A percentile compares a stretch with the other conserved stretches of the same genome.
Evolutionary conservation across 202 grass and related monocot genomes (phyloP).

Genomic region (Digitaria exilis): DNA sequence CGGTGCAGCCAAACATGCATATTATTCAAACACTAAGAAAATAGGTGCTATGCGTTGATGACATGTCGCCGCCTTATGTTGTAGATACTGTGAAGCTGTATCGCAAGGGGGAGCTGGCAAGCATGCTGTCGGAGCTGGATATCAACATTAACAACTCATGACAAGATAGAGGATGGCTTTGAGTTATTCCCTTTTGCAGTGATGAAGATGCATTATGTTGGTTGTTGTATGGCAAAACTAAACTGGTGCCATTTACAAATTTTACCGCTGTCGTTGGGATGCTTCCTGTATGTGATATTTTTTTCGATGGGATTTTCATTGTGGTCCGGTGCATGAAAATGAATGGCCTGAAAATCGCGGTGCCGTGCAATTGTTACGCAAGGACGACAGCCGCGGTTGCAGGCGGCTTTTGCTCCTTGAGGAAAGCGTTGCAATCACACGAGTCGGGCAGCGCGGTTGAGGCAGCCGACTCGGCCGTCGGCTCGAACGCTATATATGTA

Average conservation of each 20-base stretch:
- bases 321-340: not conserved
- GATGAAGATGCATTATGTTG: slow-evolving; percentile 2
- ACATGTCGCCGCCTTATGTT: too few relatives aligned
- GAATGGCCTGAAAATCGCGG: slow-evolving; percentile 50
- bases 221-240: not conserved
- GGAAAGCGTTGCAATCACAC: slow-evolving; percentile 3
- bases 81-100: slow-evolving; percentile 90
- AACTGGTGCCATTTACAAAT: slow-evolving; percentile 12
- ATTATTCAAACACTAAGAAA: not conserved
- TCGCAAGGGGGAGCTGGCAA: slow-evolving; percentile 72
- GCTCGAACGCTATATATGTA: not conserved
- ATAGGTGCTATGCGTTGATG: too few relatives aligned
- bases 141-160: slow-evolving; percentile 56
- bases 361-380: slow-evolving; percentile 34
- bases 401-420: not conserved
- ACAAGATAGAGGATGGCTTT: slow-evolving; percentile 22
- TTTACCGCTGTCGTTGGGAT: not conserved
- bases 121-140: slow-evolving; percentile 63
- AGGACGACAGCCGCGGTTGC: slow-evolving; percentile 36
- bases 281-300: too few relatives aligned
- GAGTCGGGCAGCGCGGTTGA: not conserved
- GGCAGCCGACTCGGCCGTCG: not conserved
- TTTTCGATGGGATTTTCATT: not conserved
- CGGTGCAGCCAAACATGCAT: not conserved
- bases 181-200: not conserved